A percentile compares a stretch with the other conserved stretches of the same genome.
Evolutionary conservation across 2,329 filamentous ascomycete species (phyloP).

Genomic region (Diaporthe citriasiana): DNA sequence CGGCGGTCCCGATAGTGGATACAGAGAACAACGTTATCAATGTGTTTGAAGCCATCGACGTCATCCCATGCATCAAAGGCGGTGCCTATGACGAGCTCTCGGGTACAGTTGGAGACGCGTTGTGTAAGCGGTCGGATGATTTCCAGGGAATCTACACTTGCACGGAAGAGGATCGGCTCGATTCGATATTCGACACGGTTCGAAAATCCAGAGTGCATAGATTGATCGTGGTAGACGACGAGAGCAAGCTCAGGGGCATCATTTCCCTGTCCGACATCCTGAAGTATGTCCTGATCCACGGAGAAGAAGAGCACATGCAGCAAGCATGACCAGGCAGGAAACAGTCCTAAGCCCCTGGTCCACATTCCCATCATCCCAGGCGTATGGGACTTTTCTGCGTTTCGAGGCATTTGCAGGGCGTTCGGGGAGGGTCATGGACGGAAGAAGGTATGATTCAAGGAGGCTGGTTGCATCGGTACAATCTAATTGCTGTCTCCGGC

Average conservation of each 20-base stretch:
- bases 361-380: conserved; percentile 19
- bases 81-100: conserved; percentile 92
- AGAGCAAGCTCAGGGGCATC: conserved; percentile 87
- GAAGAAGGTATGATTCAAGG: conserved; percentile 35
- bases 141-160: conserved; percentile 98
- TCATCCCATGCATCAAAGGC: conserved; percentile 95
- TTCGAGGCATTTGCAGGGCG: conserved; percentile 44
- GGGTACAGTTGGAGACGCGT: conserved; percentile 87
- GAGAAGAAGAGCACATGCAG: conserved; percentile 70
- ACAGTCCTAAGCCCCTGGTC: conserved; percentile 27
- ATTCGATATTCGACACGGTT: conserved; percentile 97
- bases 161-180: conserved; percentile 89
- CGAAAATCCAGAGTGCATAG: conserved; percentile 95
- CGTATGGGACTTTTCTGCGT: conserved; percentile 36
- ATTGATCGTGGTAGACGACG: conserved; percentile 92
- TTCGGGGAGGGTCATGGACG: conserved; percentile 36
- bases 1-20: conserved; percentile 93
- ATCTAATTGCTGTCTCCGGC: conserved; percentile 24
- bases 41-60: conserved; percentile 97
- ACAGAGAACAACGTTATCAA: conserved; percentile 84
- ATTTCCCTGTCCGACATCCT: conserved; percentile 96
- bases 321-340: conserved; percentile 38
- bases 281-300: conserved; percentile 90
- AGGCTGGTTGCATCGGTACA: conserved; percentile 41
- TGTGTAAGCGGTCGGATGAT: conserved; percentile 88